Evolutionary conservation across 2,329 filamentous ascomycete species (phyloP).

Genomic region (Aspergillus viridinutans): DNA sequence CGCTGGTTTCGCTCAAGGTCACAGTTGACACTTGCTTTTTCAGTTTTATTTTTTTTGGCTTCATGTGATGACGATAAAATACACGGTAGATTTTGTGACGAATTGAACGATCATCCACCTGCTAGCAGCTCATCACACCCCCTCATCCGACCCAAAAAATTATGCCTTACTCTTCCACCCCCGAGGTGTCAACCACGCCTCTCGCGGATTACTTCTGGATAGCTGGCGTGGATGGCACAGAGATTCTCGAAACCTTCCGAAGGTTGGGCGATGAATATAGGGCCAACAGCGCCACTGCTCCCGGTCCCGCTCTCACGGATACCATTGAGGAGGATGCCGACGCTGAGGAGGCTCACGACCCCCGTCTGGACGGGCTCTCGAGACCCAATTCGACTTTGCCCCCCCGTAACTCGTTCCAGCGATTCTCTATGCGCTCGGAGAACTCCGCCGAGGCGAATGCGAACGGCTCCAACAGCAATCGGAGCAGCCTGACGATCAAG

Average conservation of each 20-base stretch:
- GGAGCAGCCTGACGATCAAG: slow-evolving; percentile 62
- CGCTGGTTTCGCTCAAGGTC: slow-evolving; percentile 4
- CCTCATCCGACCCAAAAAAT: slow-evolving; percentile 12
- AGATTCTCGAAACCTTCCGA: slow-evolving; percentile 42
- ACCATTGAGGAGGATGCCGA: slow-evolving; percentile 59
- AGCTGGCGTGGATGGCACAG: slow-evolving; percentile 45
- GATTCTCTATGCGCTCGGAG: slow-evolving; percentile 48
- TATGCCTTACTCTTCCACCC: slow-evolving; percentile 30
- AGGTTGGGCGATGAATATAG: slow-evolving; percentile 42
- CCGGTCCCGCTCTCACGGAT: slow-evolving; percentile 45
- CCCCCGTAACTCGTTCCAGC: slow-evolving; percentile 39
- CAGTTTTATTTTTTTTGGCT: neutral
- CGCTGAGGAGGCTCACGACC: slow-evolving; percentile 49
- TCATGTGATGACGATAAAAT: slow-evolving; percentile 1
- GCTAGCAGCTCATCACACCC: slow-evolving; percentile 6
- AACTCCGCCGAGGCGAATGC: slow-evolving; percentile 36
- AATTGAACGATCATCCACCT: slow-evolving; percentile 13
- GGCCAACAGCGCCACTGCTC: slow-evolving; percentile 30
- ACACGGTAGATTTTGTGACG: slow-evolving; percentile 17
- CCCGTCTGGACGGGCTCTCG: slow-evolving; percentile 28
- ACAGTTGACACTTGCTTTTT: slow-evolving; percentile 10
- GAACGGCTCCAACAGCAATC: slow-evolving; percentile 55
- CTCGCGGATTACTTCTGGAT: slow-evolving; percentile 67
- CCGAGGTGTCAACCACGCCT: slow-evolving; percentile 48
- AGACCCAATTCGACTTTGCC: slow-evolving; percentile 37